phyloP scores from a whole-genome alignment of 345 rosid species.

The Boechera divaricarpa region DNA sequence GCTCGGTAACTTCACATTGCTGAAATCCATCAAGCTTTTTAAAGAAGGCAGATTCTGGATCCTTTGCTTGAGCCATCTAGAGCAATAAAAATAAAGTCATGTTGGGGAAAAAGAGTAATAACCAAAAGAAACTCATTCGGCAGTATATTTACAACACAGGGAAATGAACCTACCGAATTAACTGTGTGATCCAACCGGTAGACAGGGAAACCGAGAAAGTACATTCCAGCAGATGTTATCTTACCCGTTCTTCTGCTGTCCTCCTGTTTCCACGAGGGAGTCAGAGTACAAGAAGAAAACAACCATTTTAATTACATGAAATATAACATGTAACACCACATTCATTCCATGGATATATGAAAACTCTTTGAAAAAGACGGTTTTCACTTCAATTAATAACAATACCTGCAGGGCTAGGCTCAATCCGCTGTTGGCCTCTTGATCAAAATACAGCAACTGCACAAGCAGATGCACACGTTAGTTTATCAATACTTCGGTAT shows the following conservation, averaged over 20 bases:
- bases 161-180: constrained; percentile 64
- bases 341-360: neutral
- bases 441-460: constrained; percentile 94
- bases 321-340: neutral
- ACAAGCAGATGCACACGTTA: constrained; percentile 40
- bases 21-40: constrained; percentile 94
- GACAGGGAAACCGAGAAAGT: constrained; percentile 95
- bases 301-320: constrained; percentile 5
- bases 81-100: constrained; percentile 23
- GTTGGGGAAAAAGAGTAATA: constrained; percentile 13
- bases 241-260: constrained; percentile 86
- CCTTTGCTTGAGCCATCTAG: constrained; percentile 85
- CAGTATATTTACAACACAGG: constrained; percentile 8
- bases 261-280: constrained; percentile 57
- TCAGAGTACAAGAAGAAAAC: constrained; percentile 18
- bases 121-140: constrained; percentile 17
- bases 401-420: constrained; percentile 94
- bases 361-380: neutral
- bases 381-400: constrained; percentile 3
- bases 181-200: constrained; percentile 83
- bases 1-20: constrained; percentile 90
- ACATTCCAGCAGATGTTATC: constrained; percentile 93
- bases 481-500: neutral
- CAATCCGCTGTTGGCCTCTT: constrained; percentile 76
- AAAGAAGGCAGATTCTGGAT: constrained; percentile 91